phyloP scores from a whole-genome alignment of 768 basidiomycete genomes.

The Leucocoprinus birnbaumii region DNA sequence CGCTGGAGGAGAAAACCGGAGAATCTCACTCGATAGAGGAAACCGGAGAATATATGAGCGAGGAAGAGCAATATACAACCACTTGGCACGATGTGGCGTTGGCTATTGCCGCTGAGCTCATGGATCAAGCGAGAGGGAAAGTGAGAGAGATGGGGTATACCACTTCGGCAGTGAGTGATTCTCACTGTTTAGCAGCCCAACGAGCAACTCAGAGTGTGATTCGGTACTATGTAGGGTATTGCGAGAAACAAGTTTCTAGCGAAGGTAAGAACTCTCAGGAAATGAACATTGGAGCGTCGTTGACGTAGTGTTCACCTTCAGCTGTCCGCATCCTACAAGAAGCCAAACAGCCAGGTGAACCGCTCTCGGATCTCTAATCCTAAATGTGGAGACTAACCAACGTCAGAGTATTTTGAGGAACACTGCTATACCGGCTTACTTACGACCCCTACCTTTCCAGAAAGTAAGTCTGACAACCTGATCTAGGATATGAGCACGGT shows the following conservation, averaged over 20 bases:
- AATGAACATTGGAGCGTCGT: background rate
- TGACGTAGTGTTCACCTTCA: slow-evolving; percentile 24
- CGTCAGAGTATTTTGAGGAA: slow-evolving; percentile 80
- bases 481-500: background rate
- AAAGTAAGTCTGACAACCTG: slow-evolving; percentile 44
- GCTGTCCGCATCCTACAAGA: slow-evolving; percentile 90
- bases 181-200: background rate
- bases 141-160: slow-evolving; percentile 84
- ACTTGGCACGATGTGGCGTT: slow-evolving; percentile 95
- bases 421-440: slow-evolving; percentile 78
- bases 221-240: slow-evolving; percentile 57
- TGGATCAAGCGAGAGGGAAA: slow-evolving; percentile 68
- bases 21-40: background rate
- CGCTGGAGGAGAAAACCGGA: background rate
- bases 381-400: background rate
- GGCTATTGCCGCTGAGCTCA: slow-evolving; percentile 84
- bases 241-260: slow-evolving; percentile 93
- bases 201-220: background rate
- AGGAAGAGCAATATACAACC: slow-evolving; percentile 27
- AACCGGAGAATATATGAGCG: background rate
- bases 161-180: slow-evolving; percentile 76
- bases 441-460: slow-evolving; percentile 84
- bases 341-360: slow-evolving; percentile 79
- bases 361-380: background rate
- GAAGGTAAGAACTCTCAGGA: slow-evolving; percentile 56